Conservation (phyloP, 1,284 basidiomycete species). For the Kwoniella shivajii region DNA sequence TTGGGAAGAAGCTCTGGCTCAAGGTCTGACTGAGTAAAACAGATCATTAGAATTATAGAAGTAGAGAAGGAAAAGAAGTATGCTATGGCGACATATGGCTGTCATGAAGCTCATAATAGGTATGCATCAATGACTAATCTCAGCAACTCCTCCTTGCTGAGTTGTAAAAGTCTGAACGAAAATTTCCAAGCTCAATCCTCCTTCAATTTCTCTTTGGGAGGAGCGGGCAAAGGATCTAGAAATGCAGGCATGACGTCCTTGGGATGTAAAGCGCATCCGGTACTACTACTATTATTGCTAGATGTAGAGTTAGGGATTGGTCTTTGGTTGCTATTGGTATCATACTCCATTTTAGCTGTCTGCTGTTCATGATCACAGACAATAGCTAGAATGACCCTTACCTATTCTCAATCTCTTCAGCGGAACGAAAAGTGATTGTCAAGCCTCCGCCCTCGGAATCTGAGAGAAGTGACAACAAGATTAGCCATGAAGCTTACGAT, state of each 20-base stretch:
- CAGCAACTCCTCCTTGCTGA: not conserved
- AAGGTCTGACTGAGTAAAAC: conserved; percentile 26
- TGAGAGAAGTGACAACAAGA: too few relatives aligned
- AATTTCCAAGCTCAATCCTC: too few relatives aligned
- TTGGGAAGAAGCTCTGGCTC: conserved; percentile 43
- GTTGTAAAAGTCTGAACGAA: not conserved
- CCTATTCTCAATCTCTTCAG: too few relatives aligned
- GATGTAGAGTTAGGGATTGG: not conserved
- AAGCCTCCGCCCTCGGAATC: too few relatives aligned
- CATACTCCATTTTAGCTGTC: too few relatives aligned
- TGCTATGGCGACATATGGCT: not conserved
- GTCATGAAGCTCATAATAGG: not conserved
- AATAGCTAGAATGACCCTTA: too few relatives aligned
- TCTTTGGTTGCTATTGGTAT: not conserved
- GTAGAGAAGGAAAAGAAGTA: not conserved
- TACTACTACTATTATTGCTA: not conserved
- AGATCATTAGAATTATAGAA: not conserved
- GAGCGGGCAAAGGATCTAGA: not conserved
- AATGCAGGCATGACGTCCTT: not conserved
- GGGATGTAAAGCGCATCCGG: not conserved
- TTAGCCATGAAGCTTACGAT: too few relatives aligned
- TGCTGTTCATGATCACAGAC: too few relatives aligned
- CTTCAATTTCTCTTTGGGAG: not conserved
- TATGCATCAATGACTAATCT: not conserved
- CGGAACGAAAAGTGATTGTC: too few relatives aligned